Evolutionary conservation across 169 alveolate species (phyloP).

Genomic region (Haemoproteus tartakovskyi): DNA sequence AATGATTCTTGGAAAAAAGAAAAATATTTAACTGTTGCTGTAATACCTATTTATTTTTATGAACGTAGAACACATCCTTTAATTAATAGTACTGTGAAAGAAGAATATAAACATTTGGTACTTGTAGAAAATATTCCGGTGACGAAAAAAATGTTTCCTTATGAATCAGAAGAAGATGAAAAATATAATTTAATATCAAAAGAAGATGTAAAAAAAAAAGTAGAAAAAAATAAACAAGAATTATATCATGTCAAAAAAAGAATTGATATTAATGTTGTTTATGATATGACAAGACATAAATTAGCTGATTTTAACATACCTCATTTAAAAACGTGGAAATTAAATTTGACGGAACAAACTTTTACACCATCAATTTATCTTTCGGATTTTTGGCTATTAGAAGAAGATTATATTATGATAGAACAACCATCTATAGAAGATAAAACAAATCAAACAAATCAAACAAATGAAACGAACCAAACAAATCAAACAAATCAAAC

Average conservation of each 20-base stretch:
- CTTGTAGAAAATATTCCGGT: constrained; percentile 61
- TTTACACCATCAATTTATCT: constrained; percentile 70
- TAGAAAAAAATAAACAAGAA: constrained; percentile 18
- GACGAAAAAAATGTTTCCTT: constrained; percentile 54
- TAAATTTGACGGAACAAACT: constrained; percentile 28
- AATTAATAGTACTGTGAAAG: constrained; percentile 10
- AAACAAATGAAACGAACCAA: constrained; percentile 59
- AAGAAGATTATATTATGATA: constrained; percentile 61
- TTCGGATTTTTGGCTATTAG: constrained; percentile 75
- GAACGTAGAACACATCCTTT: neutral
- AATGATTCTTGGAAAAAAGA: constrained; percentile 62
- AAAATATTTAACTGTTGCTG: constrained; percentile 39
- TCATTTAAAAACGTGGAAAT: constrained; percentile 68
- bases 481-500: constrained; percentile 38
- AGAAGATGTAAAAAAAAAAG: neutral
- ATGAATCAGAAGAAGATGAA: constrained; percentile 29
- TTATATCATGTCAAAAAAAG: constrained; percentile 69
- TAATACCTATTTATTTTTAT: constrained; percentile 40
- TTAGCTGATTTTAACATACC: constrained; percentile 66
- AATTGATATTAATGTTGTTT: constrained; percentile 65
- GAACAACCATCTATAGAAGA: constrained; percentile 37
- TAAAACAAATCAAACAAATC: constrained; percentile 43
- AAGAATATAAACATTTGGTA: constrained; percentile 10
- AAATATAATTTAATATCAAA: constrained; percentile 30
- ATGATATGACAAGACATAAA: constrained; percentile 61